Base-by-base conservation (phyloP, 208 protist genomes). In the Leishmania aethiopica region DNA sequence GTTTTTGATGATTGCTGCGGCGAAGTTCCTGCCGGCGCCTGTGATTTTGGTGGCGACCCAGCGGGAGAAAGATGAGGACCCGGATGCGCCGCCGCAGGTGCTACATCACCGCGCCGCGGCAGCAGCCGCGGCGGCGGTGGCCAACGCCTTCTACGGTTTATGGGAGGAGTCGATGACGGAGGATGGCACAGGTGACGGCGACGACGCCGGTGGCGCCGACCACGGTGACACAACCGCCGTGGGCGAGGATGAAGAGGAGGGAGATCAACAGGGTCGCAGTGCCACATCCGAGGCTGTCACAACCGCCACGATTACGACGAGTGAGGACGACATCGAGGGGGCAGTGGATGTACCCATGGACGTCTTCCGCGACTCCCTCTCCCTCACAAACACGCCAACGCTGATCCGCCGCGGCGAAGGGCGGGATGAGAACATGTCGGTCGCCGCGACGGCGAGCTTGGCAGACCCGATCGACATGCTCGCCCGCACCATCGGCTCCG, bases 361-460 rank as follows among this genome's bases (percentile, higher is more conserved):
- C 72, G 69, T 78, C 15, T 81, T 85, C 60, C 74, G 74, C 45
- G 78, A 82, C 66, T 82, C 83, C 37, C 28, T 79, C 55, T 78
- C 83, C 47, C 70, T 79, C 82, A 85, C 77, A 5, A 74, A 80
- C 77, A 80, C 78, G 3, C 83, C 78, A 15, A 86, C 78, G 15
- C 47, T 85, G 19, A 80, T 73, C 32, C 82, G 77, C 28, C 66
- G 51, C n/a, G 60, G 74, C 53, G 62, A 74, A 42, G 49, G 69
- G 13, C 53, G n/a, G 40, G 75, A 64, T 22, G 80, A 84, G 70
- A 70, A 84, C 70, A 80, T 49, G 25, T 84, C 81, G n/a, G 70
- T 47, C 2, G 64, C 70, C 5, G 76, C 55, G 35, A 84, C 59
- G 25, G 60, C 59, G n/a, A 80, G 76, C 59, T 53, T 51, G 35